phyloP scores from a whole-genome alignment of 2,329 filamentous ascomycete genomes.

The Dactylellina sp. region DNA sequence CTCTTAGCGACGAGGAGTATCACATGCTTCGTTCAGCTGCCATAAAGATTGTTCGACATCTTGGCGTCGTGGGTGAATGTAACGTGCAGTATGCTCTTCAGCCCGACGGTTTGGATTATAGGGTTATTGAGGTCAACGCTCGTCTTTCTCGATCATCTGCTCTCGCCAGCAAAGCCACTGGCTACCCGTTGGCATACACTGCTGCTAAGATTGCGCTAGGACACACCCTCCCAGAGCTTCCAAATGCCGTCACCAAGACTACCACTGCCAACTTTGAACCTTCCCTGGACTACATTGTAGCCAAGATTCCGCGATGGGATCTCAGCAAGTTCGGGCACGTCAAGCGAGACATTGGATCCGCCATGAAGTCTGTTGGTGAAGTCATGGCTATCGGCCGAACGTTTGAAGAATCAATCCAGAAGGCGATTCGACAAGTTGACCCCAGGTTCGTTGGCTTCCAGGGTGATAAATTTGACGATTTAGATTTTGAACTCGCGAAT shows the following conservation, averaged over 20 bases:
- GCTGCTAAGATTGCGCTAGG: slow-evolving; percentile 98
- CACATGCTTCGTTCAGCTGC: slow-evolving; percentile 98
- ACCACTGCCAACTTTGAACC: slow-evolving; percentile 99
- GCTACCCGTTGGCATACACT: slow-evolving; percentile 96
- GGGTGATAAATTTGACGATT: slow-evolving; percentile 91
- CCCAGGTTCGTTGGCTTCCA: slow-evolving; percentile 92
- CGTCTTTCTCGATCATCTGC: slow-evolving; percentile 97
- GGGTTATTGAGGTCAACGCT: slow-evolving; percentile 98
- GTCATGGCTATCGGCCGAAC: slow-evolving; percentile 99
- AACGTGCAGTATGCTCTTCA: slow-evolving; percentile 98
- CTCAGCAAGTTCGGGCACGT: slow-evolving; percentile 99
- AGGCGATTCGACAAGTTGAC: slow-evolving; percentile 97
- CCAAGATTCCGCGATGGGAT: slow-evolving; percentile 99
- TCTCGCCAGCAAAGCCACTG: slow-evolving; percentile 96
- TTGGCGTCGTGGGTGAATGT: slow-evolving; percentile 97
- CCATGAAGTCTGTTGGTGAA: slow-evolving; percentile 99
- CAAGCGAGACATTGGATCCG: slow-evolving; percentile 94
- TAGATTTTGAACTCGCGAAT: slow-evolving; percentile 89
- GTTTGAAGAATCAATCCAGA: slow-evolving; percentile 99
- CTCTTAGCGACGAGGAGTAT: slow-evolving; percentile 97
- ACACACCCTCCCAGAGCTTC: slow-evolving; percentile 92
- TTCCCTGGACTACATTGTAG: slow-evolving; percentile 96
- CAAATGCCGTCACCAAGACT: slow-evolving; percentile 97
- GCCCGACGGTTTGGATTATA: slow-evolving; percentile 95
- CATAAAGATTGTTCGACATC: slow-evolving; percentile 97